phyloP scores from a whole-genome alignment of 2,329 filamentous ascomycete species.

The Trichoderma harzianum region DNA sequence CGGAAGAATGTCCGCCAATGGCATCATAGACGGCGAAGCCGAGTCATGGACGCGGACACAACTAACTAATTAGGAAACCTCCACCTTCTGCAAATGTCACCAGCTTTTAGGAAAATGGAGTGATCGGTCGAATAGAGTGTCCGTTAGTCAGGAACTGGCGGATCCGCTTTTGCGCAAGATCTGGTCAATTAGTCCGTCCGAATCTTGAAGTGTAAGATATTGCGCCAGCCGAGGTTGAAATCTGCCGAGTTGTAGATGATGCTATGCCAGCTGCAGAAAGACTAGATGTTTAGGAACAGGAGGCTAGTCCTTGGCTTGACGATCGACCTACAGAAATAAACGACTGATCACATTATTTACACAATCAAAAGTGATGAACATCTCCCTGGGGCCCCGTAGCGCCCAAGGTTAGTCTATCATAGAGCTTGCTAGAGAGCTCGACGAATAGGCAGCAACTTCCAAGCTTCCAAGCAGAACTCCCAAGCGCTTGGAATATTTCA shows the following conservation, averaged over 20 bases:
- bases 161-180: neutral
- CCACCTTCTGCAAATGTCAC: neutral
- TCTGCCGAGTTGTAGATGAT: neutral
- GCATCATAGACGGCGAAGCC: neutral
- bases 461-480: neutral
- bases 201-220: neutral
- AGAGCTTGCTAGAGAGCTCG: neutral
- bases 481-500: neutral
- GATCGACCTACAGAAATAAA: neutral
- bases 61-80: slow-evolving; percentile 1
- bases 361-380: neutral
- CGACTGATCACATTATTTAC: neutral
- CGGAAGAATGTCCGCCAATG: neutral
- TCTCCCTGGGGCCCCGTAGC: neutral
- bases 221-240: neutral
- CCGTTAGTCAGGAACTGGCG: neutral
- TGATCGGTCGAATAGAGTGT: neutral
- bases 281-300: neutral
- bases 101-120: neutral
- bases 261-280: neutral
- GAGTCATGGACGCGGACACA: neutral
- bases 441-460: neutral
- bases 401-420: neutral
- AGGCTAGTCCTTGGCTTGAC: neutral
- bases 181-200: neutral